A percentile compares a stretch with the other conserved stretches of the same genome.
Conservation (phyloP, 495 filamentous ascomycete species). For the Sphaerosporella brunnea region DNA sequence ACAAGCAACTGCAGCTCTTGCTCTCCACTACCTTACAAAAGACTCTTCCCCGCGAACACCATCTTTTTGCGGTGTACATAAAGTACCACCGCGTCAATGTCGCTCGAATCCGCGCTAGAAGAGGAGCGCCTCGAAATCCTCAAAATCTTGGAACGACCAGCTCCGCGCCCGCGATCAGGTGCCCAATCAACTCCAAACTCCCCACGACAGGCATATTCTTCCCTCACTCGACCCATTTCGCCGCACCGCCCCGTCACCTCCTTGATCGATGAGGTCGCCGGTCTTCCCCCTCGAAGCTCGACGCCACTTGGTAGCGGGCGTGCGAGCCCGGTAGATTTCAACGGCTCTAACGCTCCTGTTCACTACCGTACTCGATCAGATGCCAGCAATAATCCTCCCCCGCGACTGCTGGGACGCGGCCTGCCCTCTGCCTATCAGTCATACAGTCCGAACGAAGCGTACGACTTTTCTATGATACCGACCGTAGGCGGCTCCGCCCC, state of each 20-base stretch:
- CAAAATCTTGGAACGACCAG: conserved; percentile 38
- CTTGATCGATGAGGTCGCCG: conserved; percentile 18
- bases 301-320: conserved; percentile 1
- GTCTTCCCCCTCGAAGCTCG: background rate
- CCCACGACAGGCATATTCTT: conserved; percentile 30
- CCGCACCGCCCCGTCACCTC: conserved; percentile 24
- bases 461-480: conserved; percentile 20
- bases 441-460: conserved; percentile 22
- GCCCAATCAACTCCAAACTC: conserved; percentile 35
- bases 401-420: conserved; percentile 16
- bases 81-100: no score
- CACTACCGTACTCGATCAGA: background rate
- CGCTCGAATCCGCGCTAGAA: conserved; percentile 52
- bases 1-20: no score
- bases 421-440: conserved; percentile 7
- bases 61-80: no score
- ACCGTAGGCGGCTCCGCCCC: conserved; percentile 7
- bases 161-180: conserved; percentile 27
- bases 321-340: background rate
- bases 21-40: no score
- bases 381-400: conserved; percentile 8
- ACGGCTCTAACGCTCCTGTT: conserved; percentile 1
- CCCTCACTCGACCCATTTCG: conserved; percentile 35
- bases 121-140: conserved; percentile 56
- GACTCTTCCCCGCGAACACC: no score